These are phyloP conservation scores for Lipomyces yarrowii DNA, from an alignment of 1,139 yeast species.

Conservation along the genomic window DNA sequence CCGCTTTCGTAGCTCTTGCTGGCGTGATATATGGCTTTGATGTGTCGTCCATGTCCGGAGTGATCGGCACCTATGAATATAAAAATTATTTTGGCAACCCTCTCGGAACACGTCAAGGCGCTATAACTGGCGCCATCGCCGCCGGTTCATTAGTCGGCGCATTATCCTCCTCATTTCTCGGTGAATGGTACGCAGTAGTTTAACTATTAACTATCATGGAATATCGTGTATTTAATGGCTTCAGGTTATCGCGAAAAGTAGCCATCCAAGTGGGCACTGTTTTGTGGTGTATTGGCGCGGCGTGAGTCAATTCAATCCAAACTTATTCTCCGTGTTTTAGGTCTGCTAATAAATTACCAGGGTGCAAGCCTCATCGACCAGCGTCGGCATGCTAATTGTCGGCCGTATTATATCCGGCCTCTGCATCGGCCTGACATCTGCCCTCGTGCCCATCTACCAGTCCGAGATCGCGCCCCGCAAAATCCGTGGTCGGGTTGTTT, in stretches of 20 bases:
- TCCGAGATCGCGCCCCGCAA: no score
- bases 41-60: slow-evolving; percentile 63
- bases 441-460: no score
- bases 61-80: slow-evolving; percentile 51
- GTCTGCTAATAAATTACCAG: slow-evolving; percentile 1
- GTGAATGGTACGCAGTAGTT: slow-evolving; percentile 47
- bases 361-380: slow-evolving; percentile 21
- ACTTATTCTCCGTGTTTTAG: not conserved
- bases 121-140: slow-evolving; percentile 46
- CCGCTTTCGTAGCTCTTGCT: slow-evolving; percentile 45
- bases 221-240: slow-evolving; percentile 11
- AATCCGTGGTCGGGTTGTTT: no score
- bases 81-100: slow-evolving; percentile 48
- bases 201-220: not conserved
- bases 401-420: slow-evolving; percentile 41
- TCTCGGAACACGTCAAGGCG: slow-evolving; percentile 54
- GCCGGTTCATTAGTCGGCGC: not conserved
- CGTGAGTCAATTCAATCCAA: slow-evolving; percentile 42
- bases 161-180: not conserved
- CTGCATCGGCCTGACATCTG: no score
- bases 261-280: slow-evolving; percentile 53
- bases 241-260: slow-evolving; percentile 58
- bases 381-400: slow-evolving; percentile 28
- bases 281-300: slow-evolving; percentile 57
- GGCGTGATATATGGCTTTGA: slow-evolving; percentile 68